Percentiles rank a stretch among this genome's conserved stretches.
phyloP scores from a whole-genome alignment of 2,329 filamentous ascomycete genomes.

The Colletotrichum truncatum region DNA sequence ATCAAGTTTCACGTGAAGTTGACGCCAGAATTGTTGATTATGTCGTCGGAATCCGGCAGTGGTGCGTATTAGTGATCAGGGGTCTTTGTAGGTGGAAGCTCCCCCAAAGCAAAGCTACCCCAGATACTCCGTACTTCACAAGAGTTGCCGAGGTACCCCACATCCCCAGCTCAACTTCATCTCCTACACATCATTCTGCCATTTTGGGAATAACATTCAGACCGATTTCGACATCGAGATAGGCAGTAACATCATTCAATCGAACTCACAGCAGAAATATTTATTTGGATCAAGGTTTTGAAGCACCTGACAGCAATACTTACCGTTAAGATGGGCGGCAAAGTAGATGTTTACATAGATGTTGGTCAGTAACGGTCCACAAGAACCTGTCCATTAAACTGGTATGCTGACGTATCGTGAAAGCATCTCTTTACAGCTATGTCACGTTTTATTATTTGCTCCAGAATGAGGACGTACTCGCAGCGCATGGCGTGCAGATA shows the following conservation, averaged over 20 bases:
- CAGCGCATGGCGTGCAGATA: conserved; percentile 67
- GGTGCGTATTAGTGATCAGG: conserved; percentile 19
- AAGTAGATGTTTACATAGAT: conserved; percentile 74
- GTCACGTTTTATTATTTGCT: conserved; percentile 66
- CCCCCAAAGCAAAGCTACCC: conserved; percentile 1
- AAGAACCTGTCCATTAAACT: neutral
- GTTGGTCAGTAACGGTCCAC: conserved; percentile 57
- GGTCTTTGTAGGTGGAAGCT: neutral
- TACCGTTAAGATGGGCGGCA: conserved; percentile 60
- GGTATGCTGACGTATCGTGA: neutral
- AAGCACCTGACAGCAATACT: too few relatives aligned
- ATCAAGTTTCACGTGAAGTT: too few relatives aligned
- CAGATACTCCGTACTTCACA: too few relatives aligned
- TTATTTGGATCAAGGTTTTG: too few relatives aligned
- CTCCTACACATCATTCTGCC: neutral
- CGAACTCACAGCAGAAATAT: too few relatives aligned
- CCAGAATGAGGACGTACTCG: conserved; percentile 62
- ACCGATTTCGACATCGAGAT: conserved; percentile 5
- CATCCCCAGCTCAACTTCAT: conserved; percentile 2
- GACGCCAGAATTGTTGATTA: neutral
- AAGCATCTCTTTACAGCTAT: conserved; percentile 74
- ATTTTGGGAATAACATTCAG: neutral
- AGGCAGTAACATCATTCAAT: neutral
- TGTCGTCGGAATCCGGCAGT: conserved; percentile 8
- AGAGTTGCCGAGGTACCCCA: conserved; percentile 27